Evolutionary conservation across 768 basidiomycete genomes (phyloP).

Genomic region (Dendrothele bispora): DNA sequence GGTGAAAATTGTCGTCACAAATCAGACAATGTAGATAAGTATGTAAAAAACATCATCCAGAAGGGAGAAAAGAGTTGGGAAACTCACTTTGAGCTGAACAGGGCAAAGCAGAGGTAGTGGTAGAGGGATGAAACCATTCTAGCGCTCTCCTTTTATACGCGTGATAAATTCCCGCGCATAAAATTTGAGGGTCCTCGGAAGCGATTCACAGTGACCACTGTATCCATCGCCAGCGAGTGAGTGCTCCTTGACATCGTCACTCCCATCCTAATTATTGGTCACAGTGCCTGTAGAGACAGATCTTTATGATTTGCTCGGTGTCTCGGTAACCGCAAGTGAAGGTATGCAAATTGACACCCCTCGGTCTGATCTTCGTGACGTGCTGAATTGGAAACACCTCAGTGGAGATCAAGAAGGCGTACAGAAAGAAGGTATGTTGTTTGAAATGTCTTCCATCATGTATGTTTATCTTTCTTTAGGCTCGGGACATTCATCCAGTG

Average conservation of each 20-base stretch:
- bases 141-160: not conserved
- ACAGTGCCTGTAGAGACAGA: slow-evolving; percentile 75
- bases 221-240: too few species aligned
- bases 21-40: slow-evolving; percentile 95
- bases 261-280: slow-evolving; percentile 14
- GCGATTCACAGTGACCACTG: too few species aligned
- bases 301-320: slow-evolving; percentile 84
- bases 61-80: slow-evolving; percentile 3
- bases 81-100: slow-evolving; percentile 10
- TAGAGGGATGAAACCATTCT: slow-evolving; percentile 6
- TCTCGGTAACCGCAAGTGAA: slow-evolving; percentile 67
- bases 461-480: slow-evolving; percentile 43
- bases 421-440: slow-evolving; percentile 77
- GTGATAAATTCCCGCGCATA: not conserved
- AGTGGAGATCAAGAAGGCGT: slow-evolving; percentile 94
- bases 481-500: slow-evolving; percentile 87
- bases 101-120: slow-evolving; percentile 7
- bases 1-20: slow-evolving; percentile 7
- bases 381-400: slow-evolving; percentile 15
- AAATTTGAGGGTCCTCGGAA: slow-evolving; percentile 1
- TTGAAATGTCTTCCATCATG: slow-evolving; percentile 15
- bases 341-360: slow-evolving; percentile 48
- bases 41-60: slow-evolving; percentile 55
- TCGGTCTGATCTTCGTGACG: slow-evolving; percentile 4
- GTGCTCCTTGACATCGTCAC: slow-evolving; percentile 32